Percentiles rank a stretch among this genome's conserved stretches.
Conservation (phyloP, 1,139 yeast species). For the Saccharomyces hybrid region DNA sequence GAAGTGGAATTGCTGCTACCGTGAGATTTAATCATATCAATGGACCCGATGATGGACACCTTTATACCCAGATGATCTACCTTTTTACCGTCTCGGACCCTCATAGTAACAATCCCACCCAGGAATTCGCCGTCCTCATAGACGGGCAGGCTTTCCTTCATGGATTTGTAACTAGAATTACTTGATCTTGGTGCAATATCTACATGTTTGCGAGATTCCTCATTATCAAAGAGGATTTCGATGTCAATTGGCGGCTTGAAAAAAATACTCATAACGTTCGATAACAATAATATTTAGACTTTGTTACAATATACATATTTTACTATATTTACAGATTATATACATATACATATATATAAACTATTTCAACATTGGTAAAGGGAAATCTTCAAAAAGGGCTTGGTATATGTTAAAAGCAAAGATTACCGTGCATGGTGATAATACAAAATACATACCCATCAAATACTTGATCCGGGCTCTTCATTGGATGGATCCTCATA, state of each 20-base stretch:
- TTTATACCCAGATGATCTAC: slow-evolving; percentile 95
- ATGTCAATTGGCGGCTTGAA: slow-evolving; percentile 89
- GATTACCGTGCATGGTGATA: neutral
- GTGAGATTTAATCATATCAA: too few species aligned
- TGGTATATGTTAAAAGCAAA: neutral
- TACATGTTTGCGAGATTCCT: slow-evolving; percentile 67
- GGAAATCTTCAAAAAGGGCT: neutral
- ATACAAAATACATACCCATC: neutral
- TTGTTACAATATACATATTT: neutral
- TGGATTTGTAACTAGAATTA: slow-evolving; percentile 30
- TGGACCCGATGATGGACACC: too few species aligned
- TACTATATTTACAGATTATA: neutral
- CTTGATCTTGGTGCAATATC: slow-evolving; percentile 45
- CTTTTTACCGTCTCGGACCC: slow-evolving; percentile 81
- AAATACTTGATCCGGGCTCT: neutral
- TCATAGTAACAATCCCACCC: slow-evolving; percentile 73
- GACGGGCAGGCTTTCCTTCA: slow-evolving; percentile 68
- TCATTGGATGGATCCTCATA: neutral
- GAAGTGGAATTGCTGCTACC: too few species aligned
- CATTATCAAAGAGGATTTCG: slow-evolving; percentile 80
- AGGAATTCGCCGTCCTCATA: slow-evolving; percentile 89
- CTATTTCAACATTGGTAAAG: neutral
- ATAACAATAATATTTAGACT: neutral
- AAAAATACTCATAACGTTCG: slow-evolving; percentile 42
- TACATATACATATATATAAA: neutral